Evolutionary conservation across 169 alveolate species (phyloP).

Genomic region (Plasmodium cynomolgi): DNA sequence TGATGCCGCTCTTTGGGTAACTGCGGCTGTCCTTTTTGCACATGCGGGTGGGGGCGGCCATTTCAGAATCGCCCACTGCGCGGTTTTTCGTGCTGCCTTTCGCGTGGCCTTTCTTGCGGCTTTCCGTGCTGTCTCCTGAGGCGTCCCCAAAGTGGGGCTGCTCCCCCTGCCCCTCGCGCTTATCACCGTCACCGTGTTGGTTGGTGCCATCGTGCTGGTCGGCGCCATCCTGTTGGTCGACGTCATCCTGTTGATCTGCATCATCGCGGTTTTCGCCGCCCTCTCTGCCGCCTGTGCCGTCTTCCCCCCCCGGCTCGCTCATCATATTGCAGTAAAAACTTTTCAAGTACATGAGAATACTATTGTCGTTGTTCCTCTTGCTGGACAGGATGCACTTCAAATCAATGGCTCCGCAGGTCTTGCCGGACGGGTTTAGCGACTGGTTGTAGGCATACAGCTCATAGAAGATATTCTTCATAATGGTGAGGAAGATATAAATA

Average conservation of each 20-base stretch:
- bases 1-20: not conserved
- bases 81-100: not conserved
- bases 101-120: not conserved
- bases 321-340: slow-evolving; percentile 50
- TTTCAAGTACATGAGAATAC: slow-evolving; percentile 34
- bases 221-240: not conserved
- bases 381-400: slow-evolving; percentile 36
- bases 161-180: not conserved
- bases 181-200: not conserved
- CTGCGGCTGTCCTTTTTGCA: not conserved
- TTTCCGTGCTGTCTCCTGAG: not conserved
- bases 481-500: slow-evolving; percentile 52
- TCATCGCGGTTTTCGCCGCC: not conserved
- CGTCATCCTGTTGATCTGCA: not conserved
- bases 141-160: not conserved
- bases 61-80: not conserved
- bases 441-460: slow-evolving; percentile 70
- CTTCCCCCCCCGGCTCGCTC: slow-evolving; percentile 10
- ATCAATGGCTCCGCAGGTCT: slow-evolving; percentile 6
- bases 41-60: not conserved
- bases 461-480: slow-evolving; percentile 51
- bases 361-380: slow-evolving; percentile 53
- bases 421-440: slow-evolving; percentile 3
- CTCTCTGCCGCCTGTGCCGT: not conserved
- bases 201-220: not conserved